A percentile compares a stretch with the other conserved stretches of the same genome.
Conservation (phyloP, 257 asterid species). For the Schizonepeta tenuifolia region DNA sequence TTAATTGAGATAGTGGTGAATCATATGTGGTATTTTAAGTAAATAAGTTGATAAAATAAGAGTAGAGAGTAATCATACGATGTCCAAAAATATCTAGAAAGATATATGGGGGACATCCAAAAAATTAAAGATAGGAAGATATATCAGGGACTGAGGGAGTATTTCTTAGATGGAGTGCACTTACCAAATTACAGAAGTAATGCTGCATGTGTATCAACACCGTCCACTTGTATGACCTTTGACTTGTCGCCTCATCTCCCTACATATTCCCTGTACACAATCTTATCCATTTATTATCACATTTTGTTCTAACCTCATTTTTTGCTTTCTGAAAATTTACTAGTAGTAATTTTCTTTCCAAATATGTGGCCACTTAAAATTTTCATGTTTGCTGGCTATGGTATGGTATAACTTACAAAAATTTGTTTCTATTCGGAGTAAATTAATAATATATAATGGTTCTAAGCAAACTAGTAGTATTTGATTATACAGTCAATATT, state of each 20-base stretch:
- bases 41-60: too few relatives aligned
- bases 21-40: too few relatives aligned
- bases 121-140: too few relatives aligned
- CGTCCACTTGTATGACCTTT: conserved; percentile 25
- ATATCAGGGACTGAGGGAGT: too few relatives aligned
- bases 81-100: too few relatives aligned
- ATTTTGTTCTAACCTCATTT: background rate
- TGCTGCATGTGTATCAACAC: conserved; percentile 33
- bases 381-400: background rate
- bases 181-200: background rate
- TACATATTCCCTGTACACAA: background rate
- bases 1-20: too few relatives aligned
- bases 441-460: background rate
- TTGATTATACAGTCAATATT: too few relatives aligned
- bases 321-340: background rate
- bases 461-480: too few relatives aligned
- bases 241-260: background rate
- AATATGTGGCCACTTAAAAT: background rate
- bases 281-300: background rate
- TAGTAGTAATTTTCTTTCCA: background rate
- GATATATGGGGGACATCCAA: too few relatives aligned
- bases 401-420: too few relatives aligned
- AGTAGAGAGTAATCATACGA: too few relatives aligned
- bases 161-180: background rate
- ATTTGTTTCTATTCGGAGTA: background rate